A percentile compares a stretch with the other conserved stretches of the same genome.
Conservation (phyloP, 306 rosid species). For the Elaeagnus macrophylla region DNA sequence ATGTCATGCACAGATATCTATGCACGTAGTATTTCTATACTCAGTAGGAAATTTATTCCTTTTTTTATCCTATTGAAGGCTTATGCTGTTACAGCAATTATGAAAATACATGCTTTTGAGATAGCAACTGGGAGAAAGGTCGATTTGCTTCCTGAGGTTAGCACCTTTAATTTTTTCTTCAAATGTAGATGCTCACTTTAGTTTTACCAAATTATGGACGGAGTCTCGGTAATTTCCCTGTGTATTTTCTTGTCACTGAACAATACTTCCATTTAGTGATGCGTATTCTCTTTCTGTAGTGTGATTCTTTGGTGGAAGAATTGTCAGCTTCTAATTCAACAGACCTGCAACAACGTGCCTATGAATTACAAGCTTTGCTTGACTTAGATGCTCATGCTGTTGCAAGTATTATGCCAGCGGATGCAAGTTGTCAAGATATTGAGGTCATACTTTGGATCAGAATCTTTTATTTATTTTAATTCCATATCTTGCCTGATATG, state of each 20-base stretch:
- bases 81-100: slow-evolving; percentile 77
- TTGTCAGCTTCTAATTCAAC: slow-evolving; percentile 77
- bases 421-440: slow-evolving; percentile 74
- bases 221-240: neutral
- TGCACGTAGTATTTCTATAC: no score
- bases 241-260: slow-evolving; percentile 18
- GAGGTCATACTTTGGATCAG: slow-evolving; percentile 45
- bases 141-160: slow-evolving; percentile 77
- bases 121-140: slow-evolving; percentile 62
- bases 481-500: neutral
- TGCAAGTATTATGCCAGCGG: slow-evolving; percentile 49
- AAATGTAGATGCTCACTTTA: neutral
- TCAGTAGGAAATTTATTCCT: neutral
- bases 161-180: slow-evolving; percentile 3
- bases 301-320: slow-evolving; percentile 75
- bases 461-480: slow-evolving; percentile 2
- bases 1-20: no score
- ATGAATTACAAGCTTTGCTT: slow-evolving; percentile 67
- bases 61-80: slow-evolving; percentile 50
- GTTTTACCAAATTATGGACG: neutral
- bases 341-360: slow-evolving; percentile 91
- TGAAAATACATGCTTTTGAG: slow-evolving; percentile 81
- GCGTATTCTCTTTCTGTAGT: slow-evolving; percentile 23
- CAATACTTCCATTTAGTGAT: slow-evolving; percentile 8
- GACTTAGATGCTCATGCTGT: slow-evolving; percentile 50